Evolutionary conservation across 495 filamentous ascomycete genomes (phyloP).

Genomic region (Penicillium verhagenii): DNA sequence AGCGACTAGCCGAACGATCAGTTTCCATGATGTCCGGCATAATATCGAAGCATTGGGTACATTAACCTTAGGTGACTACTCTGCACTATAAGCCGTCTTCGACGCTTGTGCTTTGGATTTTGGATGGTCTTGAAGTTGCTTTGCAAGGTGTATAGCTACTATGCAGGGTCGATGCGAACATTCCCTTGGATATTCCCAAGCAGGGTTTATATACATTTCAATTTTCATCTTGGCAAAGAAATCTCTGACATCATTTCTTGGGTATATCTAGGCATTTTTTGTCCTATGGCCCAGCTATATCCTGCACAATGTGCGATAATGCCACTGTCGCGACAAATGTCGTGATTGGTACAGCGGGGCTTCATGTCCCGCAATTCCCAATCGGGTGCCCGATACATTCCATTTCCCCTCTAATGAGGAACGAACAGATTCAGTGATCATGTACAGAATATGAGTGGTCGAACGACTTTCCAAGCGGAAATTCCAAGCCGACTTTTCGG

Average conservation of each 20-base stretch:
- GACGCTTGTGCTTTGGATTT: neutral
- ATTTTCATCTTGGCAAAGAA: neutral
- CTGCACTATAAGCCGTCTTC: constrained; percentile 35
- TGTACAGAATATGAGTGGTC: no score
- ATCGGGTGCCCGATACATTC: constrained; percentile 20
- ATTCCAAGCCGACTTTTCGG: neutral
- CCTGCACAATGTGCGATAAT: constrained; percentile 1
- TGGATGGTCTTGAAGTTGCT: neutral
- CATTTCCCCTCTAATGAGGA: neutral
- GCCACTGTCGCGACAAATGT: constrained; percentile 15
- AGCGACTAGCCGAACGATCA: constrained; percentile 35
- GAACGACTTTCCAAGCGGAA: no score
- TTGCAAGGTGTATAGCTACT: no score
- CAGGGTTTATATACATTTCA: neutral
- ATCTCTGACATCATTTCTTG: constrained; percentile 1
- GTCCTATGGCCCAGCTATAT: no score
- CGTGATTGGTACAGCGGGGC: constrained; percentile 20
- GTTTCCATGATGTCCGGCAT: constrained; percentile 34
- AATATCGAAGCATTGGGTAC: constrained; percentile 46
- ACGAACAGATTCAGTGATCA: no score
- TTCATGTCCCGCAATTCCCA: constrained; percentile 10
- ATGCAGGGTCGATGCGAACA: no score
- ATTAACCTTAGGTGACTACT: constrained; percentile 54
- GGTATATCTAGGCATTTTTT: no score
- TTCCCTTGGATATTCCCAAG: neutral